Evolutionary conservation across 2,329 filamentous ascomycete species (phyloP).

Genomic region (Alternaria sp.): DNA sequence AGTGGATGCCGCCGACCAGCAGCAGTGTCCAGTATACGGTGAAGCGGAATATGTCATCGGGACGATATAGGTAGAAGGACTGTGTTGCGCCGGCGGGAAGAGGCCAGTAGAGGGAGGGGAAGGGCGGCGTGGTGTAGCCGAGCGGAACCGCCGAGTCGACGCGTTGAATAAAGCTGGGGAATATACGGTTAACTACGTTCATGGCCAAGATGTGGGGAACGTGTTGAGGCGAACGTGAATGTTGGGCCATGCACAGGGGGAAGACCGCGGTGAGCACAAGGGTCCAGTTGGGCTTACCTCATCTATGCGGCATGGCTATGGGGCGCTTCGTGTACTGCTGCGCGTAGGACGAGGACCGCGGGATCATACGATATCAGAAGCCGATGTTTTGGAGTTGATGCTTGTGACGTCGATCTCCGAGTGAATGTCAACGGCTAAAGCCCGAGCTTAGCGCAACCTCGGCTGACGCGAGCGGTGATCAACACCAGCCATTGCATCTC

Average conservation of each 20-base stretch:
- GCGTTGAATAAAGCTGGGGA: constrained; percentile 53
- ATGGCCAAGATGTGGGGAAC: background rate
- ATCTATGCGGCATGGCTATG: constrained; percentile 36
- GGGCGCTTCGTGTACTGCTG: background rate
- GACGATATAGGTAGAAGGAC: constrained; percentile 72
- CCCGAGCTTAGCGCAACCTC: constrained; percentile 34
- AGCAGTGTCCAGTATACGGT: constrained; percentile 87
- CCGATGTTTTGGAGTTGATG: constrained; percentile 3
- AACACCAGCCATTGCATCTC: constrained; percentile 22
- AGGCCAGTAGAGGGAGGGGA: constrained; percentile 84
- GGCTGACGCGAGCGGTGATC: constrained; percentile 28
- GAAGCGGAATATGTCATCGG: constrained; percentile 83
- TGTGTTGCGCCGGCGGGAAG: constrained; percentile 63
- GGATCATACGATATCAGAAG: background rate
- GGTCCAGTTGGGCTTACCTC: constrained; percentile 29
- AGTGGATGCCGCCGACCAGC: constrained; percentile 76
- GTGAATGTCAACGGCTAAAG: constrained; percentile 23
- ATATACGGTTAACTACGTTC: constrained; percentile 7
- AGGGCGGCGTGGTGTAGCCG: constrained; percentile 72
- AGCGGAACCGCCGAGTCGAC: constrained; percentile 56
- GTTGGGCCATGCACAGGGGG: background rate
- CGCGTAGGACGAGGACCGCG: constrained; percentile 1
- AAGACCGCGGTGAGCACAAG: background rate
- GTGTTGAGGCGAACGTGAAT: background rate
- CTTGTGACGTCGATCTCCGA: constrained; percentile 18